Conservation (phyloP, 2,329 filamentous ascomycete species). For the Hirsutella minnesotensis region DNA sequence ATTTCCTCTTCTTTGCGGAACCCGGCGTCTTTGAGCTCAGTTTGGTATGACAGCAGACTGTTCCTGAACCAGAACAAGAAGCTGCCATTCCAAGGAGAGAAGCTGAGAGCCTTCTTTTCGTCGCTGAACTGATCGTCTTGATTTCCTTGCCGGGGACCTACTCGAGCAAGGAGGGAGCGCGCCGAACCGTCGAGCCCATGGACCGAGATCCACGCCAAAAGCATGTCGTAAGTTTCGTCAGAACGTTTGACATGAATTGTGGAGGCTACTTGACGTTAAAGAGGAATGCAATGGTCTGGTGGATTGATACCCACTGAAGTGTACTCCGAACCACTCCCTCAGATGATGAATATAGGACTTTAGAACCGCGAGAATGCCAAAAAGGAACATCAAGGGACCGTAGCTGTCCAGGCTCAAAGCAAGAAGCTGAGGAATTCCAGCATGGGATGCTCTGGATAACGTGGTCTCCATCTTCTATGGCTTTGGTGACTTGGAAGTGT, state of each 20-base stretch:
- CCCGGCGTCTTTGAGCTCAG: slow-evolving; percentile 3
- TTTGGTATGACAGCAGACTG: slow-evolving; percentile 7
- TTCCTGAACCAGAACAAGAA: slow-evolving; percentile 7
- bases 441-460: too few relatives aligned
- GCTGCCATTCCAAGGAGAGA: slow-evolving; percentile 3
- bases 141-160: background rate
- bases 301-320: background rate
- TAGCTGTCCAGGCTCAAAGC: background rate
- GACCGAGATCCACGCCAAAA: slow-evolving; percentile 5
- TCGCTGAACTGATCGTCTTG: slow-evolving; percentile 2
- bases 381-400: background rate
- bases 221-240: slow-evolving; percentile 6
- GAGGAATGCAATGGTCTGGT: background rate
- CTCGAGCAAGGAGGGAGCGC: slow-evolving; percentile 5
- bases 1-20: slow-evolving; percentile 11
- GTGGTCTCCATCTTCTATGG: too few relatives aligned
- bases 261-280: slow-evolving; percentile 1
- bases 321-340: background rate
- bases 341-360: background rate
- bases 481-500: too few relatives aligned
- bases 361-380: background rate
- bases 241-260: slow-evolving; percentile 2
- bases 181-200: slow-evolving; percentile 8
- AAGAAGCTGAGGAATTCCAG: too few relatives aligned
- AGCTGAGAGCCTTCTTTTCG: slow-evolving; percentile 6